phyloP scores from a whole-genome alignment of 768 basidiomycete species.

The Serendipita sp. region DNA sequence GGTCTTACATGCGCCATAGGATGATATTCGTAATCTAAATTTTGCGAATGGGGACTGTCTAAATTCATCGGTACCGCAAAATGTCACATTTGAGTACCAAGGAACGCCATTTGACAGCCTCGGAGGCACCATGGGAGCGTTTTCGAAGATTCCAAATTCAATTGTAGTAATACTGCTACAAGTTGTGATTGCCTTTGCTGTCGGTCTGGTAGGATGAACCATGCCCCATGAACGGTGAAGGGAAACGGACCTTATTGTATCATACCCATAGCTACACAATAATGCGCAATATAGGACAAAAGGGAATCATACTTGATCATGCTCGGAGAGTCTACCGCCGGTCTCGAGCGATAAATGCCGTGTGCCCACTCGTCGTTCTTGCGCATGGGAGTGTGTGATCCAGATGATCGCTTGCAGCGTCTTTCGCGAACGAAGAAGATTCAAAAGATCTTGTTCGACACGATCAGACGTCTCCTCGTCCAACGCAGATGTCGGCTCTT shows the following conservation, averaged over 20 bases:
- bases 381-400: constrained; percentile 81
- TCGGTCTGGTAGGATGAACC: too few relatives aligned
- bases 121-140: background rate
- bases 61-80: constrained; percentile 1
- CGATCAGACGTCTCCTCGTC: constrained; percentile 48
- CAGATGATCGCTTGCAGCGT: constrained; percentile 60
- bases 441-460: constrained; percentile 49
- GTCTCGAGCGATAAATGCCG: constrained; percentile 34
- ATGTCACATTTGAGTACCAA: constrained; percentile 5
- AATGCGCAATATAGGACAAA: background rate
- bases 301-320: background rate
- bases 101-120: background rate
- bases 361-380: constrained; percentile 58
- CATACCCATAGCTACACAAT: background rate
- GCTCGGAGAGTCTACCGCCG: constrained; percentile 1
- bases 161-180: too few relatives aligned
- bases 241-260: background rate
- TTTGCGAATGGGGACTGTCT: constrained; percentile 5
- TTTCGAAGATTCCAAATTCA: background rate
- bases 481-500: constrained; percentile 83
- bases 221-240: background rate
- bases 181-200: too few relatives aligned
- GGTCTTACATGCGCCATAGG: background rate
- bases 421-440: constrained; percentile 33
- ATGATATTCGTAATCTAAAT: constrained; percentile 4